phyloP scores from a whole-genome alignment of 257 asterid genomes.

The Voacanga thouarsii region DNA sequence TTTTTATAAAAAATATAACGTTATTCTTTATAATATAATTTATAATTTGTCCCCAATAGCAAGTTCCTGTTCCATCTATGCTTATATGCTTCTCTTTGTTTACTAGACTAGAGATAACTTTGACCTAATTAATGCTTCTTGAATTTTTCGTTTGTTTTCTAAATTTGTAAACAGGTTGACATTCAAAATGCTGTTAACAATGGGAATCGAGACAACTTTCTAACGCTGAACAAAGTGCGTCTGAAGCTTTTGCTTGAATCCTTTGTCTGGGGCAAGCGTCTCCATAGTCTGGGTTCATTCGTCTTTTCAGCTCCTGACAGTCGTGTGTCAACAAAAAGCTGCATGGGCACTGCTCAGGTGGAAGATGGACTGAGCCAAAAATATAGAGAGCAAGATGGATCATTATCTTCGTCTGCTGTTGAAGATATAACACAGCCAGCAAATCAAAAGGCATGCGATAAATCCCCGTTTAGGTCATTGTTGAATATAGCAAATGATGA shows the following conservation, averaged over 20 bases:
- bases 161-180: constrained; percentile 47
- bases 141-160: constrained; percentile 19
- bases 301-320: constrained; percentile 29
- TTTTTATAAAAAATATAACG: too few relatives aligned
- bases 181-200: constrained; percentile 42
- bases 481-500: constrained; percentile 41
- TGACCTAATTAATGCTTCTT: constrained; percentile 8
- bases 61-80: too few relatives aligned
- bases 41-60: too few relatives aligned
- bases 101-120: not conserved
- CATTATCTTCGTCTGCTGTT: constrained; percentile 18
- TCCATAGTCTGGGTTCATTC: constrained; percentile 60
- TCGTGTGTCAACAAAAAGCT: constrained; percentile 1
- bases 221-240: constrained; percentile 64
- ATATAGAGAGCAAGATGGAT: constrained; percentile 23
- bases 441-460: constrained; percentile 32
- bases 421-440: constrained; percentile 20
- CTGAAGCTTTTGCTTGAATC: constrained; percentile 73
- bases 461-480: constrained; percentile 26
- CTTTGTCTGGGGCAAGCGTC: constrained; percentile 77
- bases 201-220: constrained; percentile 49
- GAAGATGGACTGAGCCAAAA: constrained; percentile 34
- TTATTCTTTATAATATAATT: too few relatives aligned
- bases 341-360: constrained; percentile 14
- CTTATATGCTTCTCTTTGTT: constrained; percentile 1